phyloP scores from a whole-genome alignment of 352 stramenopile species.

The Phytopythium sindhum region DNA sequence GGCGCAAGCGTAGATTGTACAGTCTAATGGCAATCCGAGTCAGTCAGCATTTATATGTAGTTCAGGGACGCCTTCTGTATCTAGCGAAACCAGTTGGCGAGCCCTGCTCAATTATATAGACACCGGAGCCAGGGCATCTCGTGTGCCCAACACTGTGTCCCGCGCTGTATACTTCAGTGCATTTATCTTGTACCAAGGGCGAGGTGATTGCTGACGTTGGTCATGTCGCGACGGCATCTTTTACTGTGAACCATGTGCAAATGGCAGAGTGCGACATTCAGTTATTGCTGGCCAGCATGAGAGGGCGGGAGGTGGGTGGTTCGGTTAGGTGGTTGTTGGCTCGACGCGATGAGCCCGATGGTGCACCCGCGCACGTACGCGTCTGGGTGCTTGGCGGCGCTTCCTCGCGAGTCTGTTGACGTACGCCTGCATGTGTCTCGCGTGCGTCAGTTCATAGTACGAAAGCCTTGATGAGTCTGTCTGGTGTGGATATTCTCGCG shows the following conservation, averaged over 20 bases:
- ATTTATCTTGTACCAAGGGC: background rate
- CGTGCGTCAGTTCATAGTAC: background rate
- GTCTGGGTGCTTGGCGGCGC: background rate
- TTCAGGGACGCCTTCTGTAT: background rate
- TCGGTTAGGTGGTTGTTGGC: background rate
- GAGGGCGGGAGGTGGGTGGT: background rate
- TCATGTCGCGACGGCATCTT: background rate
- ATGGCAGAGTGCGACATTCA: background rate
- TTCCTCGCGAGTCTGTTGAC: background rate
- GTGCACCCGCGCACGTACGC: background rate
- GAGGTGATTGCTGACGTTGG: slow-evolving; percentile 1
- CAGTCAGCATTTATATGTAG: background rate
- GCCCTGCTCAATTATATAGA: background rate
- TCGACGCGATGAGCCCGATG: background rate
- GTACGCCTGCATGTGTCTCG: background rate
- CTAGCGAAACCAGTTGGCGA: background rate
- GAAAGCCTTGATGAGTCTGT: background rate
- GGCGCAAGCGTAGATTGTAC: too few species aligned
- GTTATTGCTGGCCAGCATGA: background rate
- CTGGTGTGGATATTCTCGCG: background rate
- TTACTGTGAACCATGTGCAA: background rate
- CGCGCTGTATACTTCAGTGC: too few species aligned
- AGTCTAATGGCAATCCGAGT: too few species aligned
- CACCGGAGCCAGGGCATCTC: background rate
- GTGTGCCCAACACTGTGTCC: too few species aligned